phyloP scores from a whole-genome alignment of 2,329 filamentous ascomycete species.

The Neurospora sp. region DNA sequence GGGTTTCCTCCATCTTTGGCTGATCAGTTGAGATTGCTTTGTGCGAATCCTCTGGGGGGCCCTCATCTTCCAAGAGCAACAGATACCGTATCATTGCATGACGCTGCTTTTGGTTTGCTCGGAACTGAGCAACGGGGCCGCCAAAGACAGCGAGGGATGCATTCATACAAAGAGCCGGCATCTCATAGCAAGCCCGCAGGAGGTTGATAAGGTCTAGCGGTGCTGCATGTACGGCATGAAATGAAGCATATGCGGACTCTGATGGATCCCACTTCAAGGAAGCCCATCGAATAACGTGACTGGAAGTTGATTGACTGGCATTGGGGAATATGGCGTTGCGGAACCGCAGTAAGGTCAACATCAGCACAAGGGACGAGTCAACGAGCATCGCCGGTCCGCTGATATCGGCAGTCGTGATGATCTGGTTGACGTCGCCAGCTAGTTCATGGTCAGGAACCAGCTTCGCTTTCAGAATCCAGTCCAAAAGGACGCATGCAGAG shows the following conservation, averaged over 20 bases:
- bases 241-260: constrained; percentile 57
- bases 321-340: constrained; percentile 59
- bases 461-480: constrained; percentile 52
- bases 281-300: constrained; percentile 70
- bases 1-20: constrained; percentile 9
- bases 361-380: constrained; percentile 69
- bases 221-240: constrained; percentile 52
- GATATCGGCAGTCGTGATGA: constrained; percentile 67
- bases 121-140: constrained; percentile 37
- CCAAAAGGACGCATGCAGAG: constrained; percentile 64
- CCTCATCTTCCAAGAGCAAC: constrained; percentile 37
- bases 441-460: constrained; percentile 60
- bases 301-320: constrained; percentile 55
- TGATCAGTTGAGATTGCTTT: constrained; percentile 1
- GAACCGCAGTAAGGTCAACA: constrained; percentile 57
- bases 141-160: constrained; percentile 30
- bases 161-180: constrained; percentile 23
- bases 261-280: constrained; percentile 72
- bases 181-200: constrained; percentile 58
- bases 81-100: constrained; percentile 42
- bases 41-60: neutral
- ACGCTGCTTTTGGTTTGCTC: constrained; percentile 33
- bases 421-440: constrained; percentile 58
- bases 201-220: constrained; percentile 59
- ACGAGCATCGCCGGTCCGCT: constrained; percentile 69